Evolutionary conservation across 1,284 basidiomycete species (phyloP).

Genomic region (Melampsora abietis-canadensis): DNA sequence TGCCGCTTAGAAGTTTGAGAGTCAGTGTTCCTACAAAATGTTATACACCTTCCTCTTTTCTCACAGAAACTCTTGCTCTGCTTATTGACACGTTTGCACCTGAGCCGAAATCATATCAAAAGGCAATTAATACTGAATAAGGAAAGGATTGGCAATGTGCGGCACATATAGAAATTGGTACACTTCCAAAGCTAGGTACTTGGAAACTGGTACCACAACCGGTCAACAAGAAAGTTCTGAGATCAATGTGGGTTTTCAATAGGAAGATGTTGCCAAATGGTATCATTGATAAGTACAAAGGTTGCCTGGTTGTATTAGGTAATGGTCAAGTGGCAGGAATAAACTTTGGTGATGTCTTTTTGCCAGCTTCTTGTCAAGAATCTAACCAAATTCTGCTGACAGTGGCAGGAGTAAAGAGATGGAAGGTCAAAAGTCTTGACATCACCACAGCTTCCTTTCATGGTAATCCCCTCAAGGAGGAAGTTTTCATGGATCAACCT

Average conservation of each 20-base stretch:
- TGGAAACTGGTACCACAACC: no score
- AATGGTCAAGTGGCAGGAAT: background rate
- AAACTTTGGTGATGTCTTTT: background rate
- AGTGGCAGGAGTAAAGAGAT: background rate
- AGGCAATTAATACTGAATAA: no score
- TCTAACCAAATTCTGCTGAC: background rate
- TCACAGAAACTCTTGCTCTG: no score
- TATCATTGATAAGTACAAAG: background rate
- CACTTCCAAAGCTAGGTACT: no score
- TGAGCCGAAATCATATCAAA: no score
- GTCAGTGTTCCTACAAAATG: no score
- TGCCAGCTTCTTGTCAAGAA: background rate
- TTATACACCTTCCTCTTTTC: no score
- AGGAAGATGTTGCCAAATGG: background rate
- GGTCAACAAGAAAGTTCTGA: no score
- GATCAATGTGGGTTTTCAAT: background rate
- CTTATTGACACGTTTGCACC: no score
- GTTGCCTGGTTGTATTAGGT: background rate
- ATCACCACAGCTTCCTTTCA: background rate
- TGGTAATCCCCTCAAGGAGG: background rate
- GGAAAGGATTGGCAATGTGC: no score
- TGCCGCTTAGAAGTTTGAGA: no score
- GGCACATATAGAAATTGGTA: no score
- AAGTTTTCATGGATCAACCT: slow-evolving; percentile 14
- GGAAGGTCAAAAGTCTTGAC: background rate